Percentiles rank a stretch among this genome's conserved stretches.
These are phyloP conservation scores for Penicillium palitans DNA, from an alignment of 2,329 filamentous ascomycete genomes.

Conservation along the genomic window DNA sequence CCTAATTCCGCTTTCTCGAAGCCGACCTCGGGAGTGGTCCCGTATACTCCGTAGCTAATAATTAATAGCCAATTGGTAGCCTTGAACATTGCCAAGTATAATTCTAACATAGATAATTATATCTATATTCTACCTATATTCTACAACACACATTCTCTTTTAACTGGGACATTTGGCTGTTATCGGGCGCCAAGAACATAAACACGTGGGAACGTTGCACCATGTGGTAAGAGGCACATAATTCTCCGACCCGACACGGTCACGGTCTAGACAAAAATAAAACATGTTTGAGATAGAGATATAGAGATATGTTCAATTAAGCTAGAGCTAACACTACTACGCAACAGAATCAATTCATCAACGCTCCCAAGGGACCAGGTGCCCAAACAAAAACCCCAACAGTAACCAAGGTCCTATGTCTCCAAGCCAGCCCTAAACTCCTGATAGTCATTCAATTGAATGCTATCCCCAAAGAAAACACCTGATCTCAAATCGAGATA, in stretches of 20 bases:
- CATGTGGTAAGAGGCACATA: neutral
- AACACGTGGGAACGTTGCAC: neutral
- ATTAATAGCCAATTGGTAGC: slow-evolving; percentile 3
- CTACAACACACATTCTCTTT: neutral
- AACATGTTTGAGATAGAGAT: slow-evolving; percentile 5
- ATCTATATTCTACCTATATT: neutral
- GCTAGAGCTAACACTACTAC: slow-evolving; percentile 19
- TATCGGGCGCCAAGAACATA: neutral
- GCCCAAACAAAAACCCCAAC: slow-evolving; percentile 6
- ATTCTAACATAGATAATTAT: neutral
- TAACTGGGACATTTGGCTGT: neutral
- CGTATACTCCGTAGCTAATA: neutral
- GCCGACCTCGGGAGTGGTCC: neutral
- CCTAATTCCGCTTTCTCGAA: neutral
- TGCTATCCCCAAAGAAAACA: slow-evolving; percentile 17
- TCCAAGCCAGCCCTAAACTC: slow-evolving; percentile 21
- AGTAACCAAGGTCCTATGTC: slow-evolving; percentile 15
- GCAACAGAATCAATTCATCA: slow-evolving; percentile 7
- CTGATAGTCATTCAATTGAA: slow-evolving; percentile 18
- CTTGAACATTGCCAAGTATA: neutral
- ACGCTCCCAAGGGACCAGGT: slow-evolving; percentile 10
- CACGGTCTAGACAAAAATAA: neutral
- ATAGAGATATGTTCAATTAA: slow-evolving; percentile 27
- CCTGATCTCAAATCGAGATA: slow-evolving; percentile 24
- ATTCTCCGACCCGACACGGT: neutral